Base-by-base conservation (phyloP, 306 rosid species). In the Pyrus betulifolia region DNA sequence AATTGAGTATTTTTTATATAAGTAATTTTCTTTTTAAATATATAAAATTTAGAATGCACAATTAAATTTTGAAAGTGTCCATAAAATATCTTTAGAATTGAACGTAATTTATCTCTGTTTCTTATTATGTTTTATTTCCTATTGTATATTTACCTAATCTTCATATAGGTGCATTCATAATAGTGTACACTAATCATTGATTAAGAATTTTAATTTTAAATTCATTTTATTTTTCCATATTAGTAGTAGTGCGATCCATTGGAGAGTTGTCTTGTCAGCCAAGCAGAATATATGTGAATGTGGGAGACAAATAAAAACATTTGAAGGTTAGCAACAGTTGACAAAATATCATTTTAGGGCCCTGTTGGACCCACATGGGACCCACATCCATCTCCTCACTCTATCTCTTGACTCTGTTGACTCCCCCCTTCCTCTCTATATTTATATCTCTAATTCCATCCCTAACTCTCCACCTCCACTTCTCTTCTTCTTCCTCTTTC, bases 221-320 rank as follows among this genome's bases (percentile, higher is more conserved):
- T 60, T 25, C 6, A 25, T 27, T 30, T 30, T 15, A 14, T 49
- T 49, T 49, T 49, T 49, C 8, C 19, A 49, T 28, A 49, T 15
- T 31, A 4, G 66, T 44, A 23, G 55, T 57, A 17, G 72, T 58
- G 78, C 85, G 76, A 76, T 82, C 77, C 86, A 74, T 85, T 27
- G n/a, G 77, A 44, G 76, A 78, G 78, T 71, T 83, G 93, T 83
- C 78, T 76, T 80, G 87, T 90, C 87, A 84, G 85, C 79, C 23
- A 31, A 64, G 45, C 45, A 64, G 69, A 64, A 31, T 31, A 31
- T 45, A 33, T 28, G 67, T 1, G 0, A 46, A 82, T 85, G 91
- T 93, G 96, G 97, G 92, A 86, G 97, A 91, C 97, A 90, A 81
- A 52, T 85, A 78, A 76, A 89, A 88, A 84, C 96, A 86, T 81